Percentiles rank a stretch among this genome's conserved stretches.
These are phyloP conservation scores for Tylopilus sp. DNA, from an alignment of 768 basidiomycete species.

Conservation along the genomic window DNA sequence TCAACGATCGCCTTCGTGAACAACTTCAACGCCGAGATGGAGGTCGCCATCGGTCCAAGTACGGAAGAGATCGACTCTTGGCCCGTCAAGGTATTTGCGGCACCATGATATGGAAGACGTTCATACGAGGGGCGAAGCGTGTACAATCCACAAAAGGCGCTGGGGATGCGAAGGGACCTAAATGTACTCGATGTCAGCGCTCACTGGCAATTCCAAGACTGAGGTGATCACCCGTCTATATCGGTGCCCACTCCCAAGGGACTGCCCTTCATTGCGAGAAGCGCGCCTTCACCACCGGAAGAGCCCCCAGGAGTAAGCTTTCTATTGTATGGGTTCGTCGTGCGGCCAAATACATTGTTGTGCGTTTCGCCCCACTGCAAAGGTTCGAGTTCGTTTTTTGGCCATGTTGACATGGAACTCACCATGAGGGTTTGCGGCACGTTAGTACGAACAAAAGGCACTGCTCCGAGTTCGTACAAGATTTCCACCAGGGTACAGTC, in stretches of 20 bases:
- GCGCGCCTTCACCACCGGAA: conserved; percentile 83
- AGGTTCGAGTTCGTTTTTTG: not conserved
- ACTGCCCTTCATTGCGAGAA: conserved; percentile 51
- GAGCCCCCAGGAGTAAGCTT: conserved; percentile 76
- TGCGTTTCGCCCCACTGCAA: conserved; percentile 72
- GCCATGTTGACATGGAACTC: too few relatives aligned
- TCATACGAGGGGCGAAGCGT: conserved; percentile 69
- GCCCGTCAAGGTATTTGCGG: conserved; percentile 64
- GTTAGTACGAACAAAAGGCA: conserved; percentile 73
- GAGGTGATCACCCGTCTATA: conserved; percentile 57
- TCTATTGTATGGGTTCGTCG: conserved; percentile 73
- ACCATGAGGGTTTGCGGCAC: conserved; percentile 78
- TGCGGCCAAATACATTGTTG: conserved; percentile 80
- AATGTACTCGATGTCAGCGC: not conserved
- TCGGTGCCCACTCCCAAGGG: conserved; percentile 75
- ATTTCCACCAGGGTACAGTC: conserved; percentile 66
- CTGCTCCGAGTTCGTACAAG: conserved; percentile 62
- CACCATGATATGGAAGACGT: conserved; percentile 68
- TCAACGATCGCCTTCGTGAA: conserved; percentile 41
- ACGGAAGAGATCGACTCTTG: conserved; percentile 73
- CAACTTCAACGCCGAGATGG: conserved; percentile 56
- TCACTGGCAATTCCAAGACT: too few relatives aligned
- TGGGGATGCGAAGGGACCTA: conserved; percentile 74
- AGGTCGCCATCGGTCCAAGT: conserved; percentile 69
- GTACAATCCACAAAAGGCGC: conserved; percentile 68